phyloP scores from a whole-genome alignment of 2,329 filamentous ascomycete species.

The Sporothrix inflata region DNA sequence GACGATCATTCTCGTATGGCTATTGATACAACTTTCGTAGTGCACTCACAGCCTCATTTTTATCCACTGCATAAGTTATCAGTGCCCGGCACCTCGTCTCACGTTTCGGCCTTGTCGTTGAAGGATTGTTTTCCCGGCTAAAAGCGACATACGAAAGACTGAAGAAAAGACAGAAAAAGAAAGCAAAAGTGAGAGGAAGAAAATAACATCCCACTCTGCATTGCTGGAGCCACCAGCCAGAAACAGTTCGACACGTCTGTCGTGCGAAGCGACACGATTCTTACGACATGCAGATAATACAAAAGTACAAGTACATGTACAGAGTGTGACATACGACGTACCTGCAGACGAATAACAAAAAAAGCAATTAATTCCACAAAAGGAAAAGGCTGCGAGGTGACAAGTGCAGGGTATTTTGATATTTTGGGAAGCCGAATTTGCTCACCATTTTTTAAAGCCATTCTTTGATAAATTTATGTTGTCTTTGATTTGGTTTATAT shows the following conservation, averaged over 20 bases:
- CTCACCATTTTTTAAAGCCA: too few relatives aligned
- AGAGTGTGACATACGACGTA: too few relatives aligned
- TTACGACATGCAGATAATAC: neutral
- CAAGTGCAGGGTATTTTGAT: neutral
- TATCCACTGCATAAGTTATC: slow-evolving; percentile 15
- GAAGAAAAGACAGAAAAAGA: neutral
- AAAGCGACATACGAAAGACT: neutral
- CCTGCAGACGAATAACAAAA: neutral
- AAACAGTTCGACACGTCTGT: slow-evolving; percentile 9
- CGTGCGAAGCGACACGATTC: neutral
- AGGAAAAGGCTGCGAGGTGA: neutral
- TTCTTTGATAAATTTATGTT: too few relatives aligned
- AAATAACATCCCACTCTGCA: slow-evolving; percentile 2
- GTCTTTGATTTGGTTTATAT: neutral
- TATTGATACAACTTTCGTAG: neutral
- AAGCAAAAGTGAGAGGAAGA: neutral
- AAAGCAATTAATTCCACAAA: neutral
- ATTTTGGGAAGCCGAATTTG: neutral
- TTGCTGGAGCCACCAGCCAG: slow-evolving; percentile 18
- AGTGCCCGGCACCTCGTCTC: neutral
- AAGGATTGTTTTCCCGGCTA: neutral
- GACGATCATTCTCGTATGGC: slow-evolving; percentile 3
- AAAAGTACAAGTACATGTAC: neutral
- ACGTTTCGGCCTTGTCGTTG: neutral
- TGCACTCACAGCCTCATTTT: neutral